phyloP scores from a whole-genome alignment of 306 rosid genomes.

The Quercus robur region DNA sequence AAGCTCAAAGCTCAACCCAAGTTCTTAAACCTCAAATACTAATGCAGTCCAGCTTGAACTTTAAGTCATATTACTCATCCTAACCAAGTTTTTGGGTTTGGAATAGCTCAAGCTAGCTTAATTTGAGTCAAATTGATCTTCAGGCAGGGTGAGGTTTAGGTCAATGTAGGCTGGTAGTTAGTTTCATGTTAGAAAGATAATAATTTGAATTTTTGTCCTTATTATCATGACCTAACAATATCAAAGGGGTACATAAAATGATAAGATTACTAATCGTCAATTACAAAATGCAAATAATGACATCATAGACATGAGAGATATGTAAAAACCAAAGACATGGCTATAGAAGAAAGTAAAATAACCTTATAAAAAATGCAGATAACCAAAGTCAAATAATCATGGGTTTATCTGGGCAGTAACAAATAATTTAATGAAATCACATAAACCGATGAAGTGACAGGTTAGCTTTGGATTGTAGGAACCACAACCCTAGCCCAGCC shows the following conservation, averaged over 20 bases:
- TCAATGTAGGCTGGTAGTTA: not conserved
- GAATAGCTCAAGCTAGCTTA: too few relatives aligned
- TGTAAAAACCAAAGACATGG: not conserved
- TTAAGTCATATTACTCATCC: not conserved
- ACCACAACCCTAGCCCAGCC: not conserved
- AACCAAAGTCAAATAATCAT: not conserved
- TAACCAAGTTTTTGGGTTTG: not conserved
- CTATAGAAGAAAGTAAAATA: not conserved
- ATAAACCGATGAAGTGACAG: not conserved
- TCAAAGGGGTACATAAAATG: not conserved
- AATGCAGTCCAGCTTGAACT: not conserved
- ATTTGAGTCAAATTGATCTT: too few relatives aligned
- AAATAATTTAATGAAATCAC: not conserved
- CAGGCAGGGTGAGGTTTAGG: too few relatives aligned
- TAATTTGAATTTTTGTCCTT: not conserved
- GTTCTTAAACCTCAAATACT: not conserved
- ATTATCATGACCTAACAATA: not conserved
- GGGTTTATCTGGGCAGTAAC: not conserved
- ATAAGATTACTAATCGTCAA: not conserved
- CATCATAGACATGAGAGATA: not conserved
- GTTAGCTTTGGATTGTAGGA: not conserved
- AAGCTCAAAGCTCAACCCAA: not conserved
- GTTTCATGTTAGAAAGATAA: not conserved
- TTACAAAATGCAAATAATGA: too few relatives aligned
- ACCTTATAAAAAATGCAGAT: not conserved